Conservation (phyloP, 192 early-diverging fungal genomes). For the Coemansia sp. region DNA sequence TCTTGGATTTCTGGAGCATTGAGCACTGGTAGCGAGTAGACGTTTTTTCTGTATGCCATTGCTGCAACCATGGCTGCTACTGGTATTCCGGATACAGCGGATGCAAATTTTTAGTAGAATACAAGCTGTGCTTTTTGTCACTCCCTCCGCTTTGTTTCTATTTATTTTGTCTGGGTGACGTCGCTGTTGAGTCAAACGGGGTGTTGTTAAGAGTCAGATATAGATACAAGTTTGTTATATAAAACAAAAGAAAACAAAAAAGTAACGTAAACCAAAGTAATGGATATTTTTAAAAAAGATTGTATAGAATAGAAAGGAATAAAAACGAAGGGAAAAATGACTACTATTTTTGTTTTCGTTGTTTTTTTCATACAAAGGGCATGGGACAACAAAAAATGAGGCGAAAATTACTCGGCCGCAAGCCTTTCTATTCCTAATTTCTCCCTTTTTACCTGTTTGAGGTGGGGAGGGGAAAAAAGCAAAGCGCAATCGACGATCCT, state of each 20-base stretch:
- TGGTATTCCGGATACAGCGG: too few species aligned
- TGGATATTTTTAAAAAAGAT: background rate
- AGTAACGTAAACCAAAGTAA: background rate
- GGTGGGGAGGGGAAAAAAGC: background rate
- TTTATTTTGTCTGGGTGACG: background rate
- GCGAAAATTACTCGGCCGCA: background rate
- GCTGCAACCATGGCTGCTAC: background rate
- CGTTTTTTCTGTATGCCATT: constrained; percentile 36
- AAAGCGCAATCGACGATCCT: background rate
- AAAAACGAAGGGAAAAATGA: background rate
- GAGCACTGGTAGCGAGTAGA: constrained; percentile 40
- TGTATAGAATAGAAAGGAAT: background rate
- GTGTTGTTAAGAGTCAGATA: background rate
- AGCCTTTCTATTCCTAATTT: too few species aligned
- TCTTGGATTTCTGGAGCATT: constrained; percentile 46
- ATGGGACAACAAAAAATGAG: background rate
- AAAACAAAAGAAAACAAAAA: background rate
- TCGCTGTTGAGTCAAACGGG: background rate
- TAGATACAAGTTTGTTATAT: background rate
- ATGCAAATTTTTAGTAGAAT: too few species aligned
- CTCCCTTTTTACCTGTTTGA: background rate
- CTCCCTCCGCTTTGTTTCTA: background rate
- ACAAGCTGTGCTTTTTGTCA: background rate
- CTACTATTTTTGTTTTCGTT: background rate
- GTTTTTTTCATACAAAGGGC: background rate